phyloP scores from a whole-genome alignment of 169 alveolate species.

The Eimeria falciformis region DNA sequence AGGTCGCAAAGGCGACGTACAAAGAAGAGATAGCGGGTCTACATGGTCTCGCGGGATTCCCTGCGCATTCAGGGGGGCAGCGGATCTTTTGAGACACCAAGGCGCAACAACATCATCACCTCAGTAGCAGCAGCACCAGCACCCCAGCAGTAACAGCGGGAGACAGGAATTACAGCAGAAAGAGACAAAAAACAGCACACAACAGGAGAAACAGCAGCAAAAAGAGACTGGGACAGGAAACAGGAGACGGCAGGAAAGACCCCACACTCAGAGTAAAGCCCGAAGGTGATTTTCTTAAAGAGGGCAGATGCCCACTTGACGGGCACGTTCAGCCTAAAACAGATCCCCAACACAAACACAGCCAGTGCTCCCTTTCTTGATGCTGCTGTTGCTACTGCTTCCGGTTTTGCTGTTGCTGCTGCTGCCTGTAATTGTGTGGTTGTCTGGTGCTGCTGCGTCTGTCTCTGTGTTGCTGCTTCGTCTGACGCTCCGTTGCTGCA shows the following conservation, averaged over 20 bases:
- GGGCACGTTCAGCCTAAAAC: background rate
- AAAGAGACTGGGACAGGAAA: no score
- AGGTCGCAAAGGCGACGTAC: background rate
- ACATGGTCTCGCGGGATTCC: slow-evolving; percentile 3
- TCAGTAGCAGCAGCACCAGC: no score
- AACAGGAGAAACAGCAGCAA: no score
- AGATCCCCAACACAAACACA: no score
- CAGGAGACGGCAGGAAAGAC: no score
- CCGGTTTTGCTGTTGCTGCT: background rate
- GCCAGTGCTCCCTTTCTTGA: background rate
- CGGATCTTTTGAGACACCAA: background rate
- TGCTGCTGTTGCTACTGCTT: background rate
- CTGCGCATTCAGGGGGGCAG: slow-evolving; percentile 3
- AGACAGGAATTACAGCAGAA: no score
- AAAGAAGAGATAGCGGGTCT: slow-evolving; percentile 5
- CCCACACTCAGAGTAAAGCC: background rate
- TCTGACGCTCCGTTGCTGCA: background rate
- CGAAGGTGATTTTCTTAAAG: background rate
- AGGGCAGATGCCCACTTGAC: background rate
- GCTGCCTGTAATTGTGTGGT: background rate
- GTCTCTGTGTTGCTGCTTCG: background rate
- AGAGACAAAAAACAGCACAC: no score
- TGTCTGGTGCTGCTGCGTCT: slow-evolving; percentile 1
- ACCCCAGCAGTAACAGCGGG: no score
- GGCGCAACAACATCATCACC: background rate